These are phyloP conservation scores for Vaccinium corymbosum DNA, from an alignment of 148 eudicot species.

Conservation along the genomic window DNA sequence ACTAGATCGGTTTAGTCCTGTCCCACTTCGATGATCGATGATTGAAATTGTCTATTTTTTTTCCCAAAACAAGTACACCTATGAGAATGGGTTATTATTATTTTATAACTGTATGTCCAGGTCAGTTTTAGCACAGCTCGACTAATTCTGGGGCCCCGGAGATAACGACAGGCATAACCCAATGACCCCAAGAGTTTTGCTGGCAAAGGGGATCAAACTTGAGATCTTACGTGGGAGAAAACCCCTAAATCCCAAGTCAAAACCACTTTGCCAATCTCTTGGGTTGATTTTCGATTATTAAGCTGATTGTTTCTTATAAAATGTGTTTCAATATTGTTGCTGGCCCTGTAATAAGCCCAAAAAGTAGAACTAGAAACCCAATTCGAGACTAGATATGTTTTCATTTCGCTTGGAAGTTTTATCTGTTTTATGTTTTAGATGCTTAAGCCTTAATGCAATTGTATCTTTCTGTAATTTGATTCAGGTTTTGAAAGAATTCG, in stretches of 20 bases:
- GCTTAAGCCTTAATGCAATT: background rate
- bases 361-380: background rate
- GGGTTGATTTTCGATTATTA: background rate
- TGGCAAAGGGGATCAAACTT: too few species aligned
- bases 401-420: background rate
- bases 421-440: background rate
- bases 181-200: too few species aligned
- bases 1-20: background rate
- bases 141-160: too few species aligned
- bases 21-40: background rate
- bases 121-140: too few species aligned
- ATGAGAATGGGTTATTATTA: background rate
- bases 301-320: background rate
- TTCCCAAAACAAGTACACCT: background rate
- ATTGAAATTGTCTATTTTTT: background rate
- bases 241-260: too few species aligned
- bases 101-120: too few species aligned
- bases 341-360: background rate
- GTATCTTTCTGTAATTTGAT: background rate
- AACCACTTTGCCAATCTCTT: too few species aligned
- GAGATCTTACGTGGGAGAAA: too few species aligned
- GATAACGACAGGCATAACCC: too few species aligned
- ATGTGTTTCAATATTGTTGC: background rate
- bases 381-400: background rate
- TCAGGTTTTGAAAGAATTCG: constrained; percentile 13